A percentile compares a stretch with the other conserved stretches of the same genome.
These are phyloP conservation scores for Serendipita sp. DNA, from an alignment of 768 basidiomycete genomes.

Conservation along the genomic window DNA sequence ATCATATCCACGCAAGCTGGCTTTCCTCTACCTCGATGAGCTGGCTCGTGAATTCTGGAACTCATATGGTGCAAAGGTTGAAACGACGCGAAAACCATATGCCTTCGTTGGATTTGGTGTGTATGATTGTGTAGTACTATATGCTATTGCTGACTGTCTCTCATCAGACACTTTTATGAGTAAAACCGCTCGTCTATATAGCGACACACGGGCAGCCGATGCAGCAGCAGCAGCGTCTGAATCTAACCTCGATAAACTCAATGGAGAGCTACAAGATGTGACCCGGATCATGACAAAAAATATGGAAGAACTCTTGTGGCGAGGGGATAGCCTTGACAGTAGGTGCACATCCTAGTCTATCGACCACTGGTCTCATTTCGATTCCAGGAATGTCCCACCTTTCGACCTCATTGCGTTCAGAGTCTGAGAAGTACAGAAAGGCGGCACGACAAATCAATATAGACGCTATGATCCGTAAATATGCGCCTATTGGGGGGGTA, in stretches of 20 bases:
- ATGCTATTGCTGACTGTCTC: not conserved
- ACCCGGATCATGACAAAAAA: slow-evolving; percentile 99
- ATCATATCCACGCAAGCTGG: slow-evolving; percentile 90
- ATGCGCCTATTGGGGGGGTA: slow-evolving; percentile 80
- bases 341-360: slow-evolving; percentile 18
- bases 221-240: slow-evolving; percentile 30
- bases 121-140: slow-evolving; percentile 19
- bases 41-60: slow-evolving; percentile 88
- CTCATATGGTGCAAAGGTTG: slow-evolving; percentile 87
- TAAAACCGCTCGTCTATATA: slow-evolving; percentile 88
- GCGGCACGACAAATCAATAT: slow-evolving; percentile 89
- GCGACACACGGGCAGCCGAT: slow-evolving; percentile 75
- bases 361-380: not conserved
- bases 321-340: slow-evolving; percentile 95
- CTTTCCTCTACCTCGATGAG: slow-evolving; percentile 95
- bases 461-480: slow-evolving; percentile 86
- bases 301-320: slow-evolving; percentile 97
- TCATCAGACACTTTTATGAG: slow-evolving; percentile 90
- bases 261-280: slow-evolving; percentile 94
- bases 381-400: slow-evolving; percentile 84
- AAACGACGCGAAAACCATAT: slow-evolving; percentile 87
- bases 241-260: slow-evolving; percentile 68
- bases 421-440: slow-evolving; percentile 94
- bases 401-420: slow-evolving; percentile 82
- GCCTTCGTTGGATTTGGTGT: slow-evolving; percentile 95